A percentile compares a stretch with the other conserved stretches of the same genome.
Evolutionary conservation across 164 flowering plant genomes (phyloP).

Genomic region (Litsea cubeba): DNA sequence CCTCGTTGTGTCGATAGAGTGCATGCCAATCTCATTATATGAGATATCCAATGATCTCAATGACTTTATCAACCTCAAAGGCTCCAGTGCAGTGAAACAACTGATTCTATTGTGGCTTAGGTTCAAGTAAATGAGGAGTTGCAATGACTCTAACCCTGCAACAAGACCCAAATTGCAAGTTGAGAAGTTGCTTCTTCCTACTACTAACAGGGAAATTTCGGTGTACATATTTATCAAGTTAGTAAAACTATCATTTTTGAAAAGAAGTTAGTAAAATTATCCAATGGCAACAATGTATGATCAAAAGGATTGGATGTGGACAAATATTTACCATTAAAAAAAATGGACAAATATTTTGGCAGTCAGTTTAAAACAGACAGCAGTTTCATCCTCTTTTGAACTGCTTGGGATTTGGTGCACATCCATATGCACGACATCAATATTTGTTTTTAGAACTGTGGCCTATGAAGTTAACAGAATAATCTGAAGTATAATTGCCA

Average conservation of each 20-base stretch:
- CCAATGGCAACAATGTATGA: too few species aligned
- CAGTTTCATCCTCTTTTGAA: too few species aligned
- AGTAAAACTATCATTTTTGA: neutral
- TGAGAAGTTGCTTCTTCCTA: neutral
- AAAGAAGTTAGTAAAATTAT: too few species aligned
- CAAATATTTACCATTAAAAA: too few species aligned
- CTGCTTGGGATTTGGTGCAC: too few species aligned
- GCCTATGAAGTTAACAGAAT: too few species aligned
- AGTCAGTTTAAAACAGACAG: too few species aligned
- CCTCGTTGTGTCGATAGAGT: constrained; percentile 69
- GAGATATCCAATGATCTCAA: constrained; percentile 65
- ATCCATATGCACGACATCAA: too few species aligned
- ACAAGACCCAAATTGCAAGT: neutral
- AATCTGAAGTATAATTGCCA: too few species aligned
- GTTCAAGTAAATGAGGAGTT: constrained; percentile 63
- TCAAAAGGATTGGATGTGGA: too few species aligned
- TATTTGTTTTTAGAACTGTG: too few species aligned
- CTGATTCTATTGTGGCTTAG: constrained; percentile 62
- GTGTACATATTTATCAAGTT: neutral
- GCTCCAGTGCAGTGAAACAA: constrained; percentile 71
- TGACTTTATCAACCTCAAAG: constrained; percentile 52
- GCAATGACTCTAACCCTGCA: constrained; percentile 85
- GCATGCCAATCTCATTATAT: constrained; percentile 74
- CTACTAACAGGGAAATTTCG: neutral
- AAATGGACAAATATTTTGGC: too few species aligned